Evolutionary conservation across 352 stramenopile genomes (phyloP), one percentile per base, ranked within the genome.

Genomic region (Globisporangium iwayamae): DNA sequence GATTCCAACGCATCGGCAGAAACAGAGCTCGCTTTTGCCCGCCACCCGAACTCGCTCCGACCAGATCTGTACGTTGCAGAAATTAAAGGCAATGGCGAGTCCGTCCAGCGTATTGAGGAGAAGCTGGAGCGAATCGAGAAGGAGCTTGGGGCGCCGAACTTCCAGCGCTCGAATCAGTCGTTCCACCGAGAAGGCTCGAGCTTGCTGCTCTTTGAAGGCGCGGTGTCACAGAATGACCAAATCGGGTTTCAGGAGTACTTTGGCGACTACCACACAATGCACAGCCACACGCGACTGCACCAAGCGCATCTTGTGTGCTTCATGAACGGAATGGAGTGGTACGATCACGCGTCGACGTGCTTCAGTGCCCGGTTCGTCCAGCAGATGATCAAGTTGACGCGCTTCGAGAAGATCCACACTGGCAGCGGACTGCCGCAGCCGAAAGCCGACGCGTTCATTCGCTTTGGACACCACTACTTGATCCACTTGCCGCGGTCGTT

Each of bases 401-500:
- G 81, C 32, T 91, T 86, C 39, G 81, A 91, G 63, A 71, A 83
- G 30, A 62, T 89, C 16, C 83, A 87, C 39, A 78, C 71, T 8
- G 72, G 69, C 13, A 52, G 36, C 6, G 62, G 54, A 22, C 36
- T 47, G 45, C 25, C 54, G 18, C 36, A 73, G 3, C 68, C 78
- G 14, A 78, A 74, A 38, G 69, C 74, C 2, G 90, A 91, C 52
- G 83, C 85, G 3, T 90, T 89, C 48, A 73, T 89, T 53, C 81
- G 83, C 1, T 92, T 93, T 41, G 85, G 85, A 0, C 78, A 93
- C 52, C 85, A 91, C 53, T 93, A 93, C 52, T 63, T 93, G 36
- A 93, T 93, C 20, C 78, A 93, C 45, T 53, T 93, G 43, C 85
- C 85, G 34, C 81, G 81, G 43, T 91, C 85, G 10, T 92, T 93